phyloP scores from a whole-genome alignment of 495 filamentous ascomycete species.

The Neurospora sublineolata region DNA sequence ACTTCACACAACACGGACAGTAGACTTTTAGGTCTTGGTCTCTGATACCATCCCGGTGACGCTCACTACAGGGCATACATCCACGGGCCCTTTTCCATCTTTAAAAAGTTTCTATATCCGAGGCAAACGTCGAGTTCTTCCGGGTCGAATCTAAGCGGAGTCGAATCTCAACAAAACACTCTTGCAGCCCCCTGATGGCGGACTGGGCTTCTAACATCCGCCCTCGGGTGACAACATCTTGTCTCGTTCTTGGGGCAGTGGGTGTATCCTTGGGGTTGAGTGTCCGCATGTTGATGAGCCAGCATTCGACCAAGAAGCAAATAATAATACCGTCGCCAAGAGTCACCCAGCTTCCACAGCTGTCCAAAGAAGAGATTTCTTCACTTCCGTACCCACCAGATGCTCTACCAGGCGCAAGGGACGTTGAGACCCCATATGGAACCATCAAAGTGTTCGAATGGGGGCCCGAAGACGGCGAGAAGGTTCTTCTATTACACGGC shows the following conservation, averaged over 20 bases:
- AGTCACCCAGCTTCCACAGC: conserved; percentile 12
- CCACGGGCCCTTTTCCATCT: background rate
- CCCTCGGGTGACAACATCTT: conserved; percentile 1
- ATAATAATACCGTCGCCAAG: conserved; percentile 14
- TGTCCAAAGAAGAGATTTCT: conserved; percentile 9
- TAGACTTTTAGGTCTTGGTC: background rate
- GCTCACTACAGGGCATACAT: background rate
- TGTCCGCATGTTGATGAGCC: background rate
- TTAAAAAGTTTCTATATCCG: background rate
- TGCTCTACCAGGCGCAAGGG: conserved; percentile 59
- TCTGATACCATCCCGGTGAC: background rate
- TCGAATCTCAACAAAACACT: background rate
- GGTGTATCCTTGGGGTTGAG: conserved; percentile 10
- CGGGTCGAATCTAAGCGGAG: background rate
- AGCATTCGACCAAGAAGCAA: background rate
- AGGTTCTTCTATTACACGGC: conserved; percentile 67
- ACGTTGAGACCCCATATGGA: conserved; percentile 66
- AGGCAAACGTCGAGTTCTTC: background rate
- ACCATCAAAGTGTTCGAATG: conserved; percentile 69
- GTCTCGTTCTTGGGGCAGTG: conserved; percentile 11
- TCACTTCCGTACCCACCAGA: conserved; percentile 57
- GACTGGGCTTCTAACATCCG: conserved; percentile 3
- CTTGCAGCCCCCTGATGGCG: conserved; percentile 1
- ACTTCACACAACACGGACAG: background rate
- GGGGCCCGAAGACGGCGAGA: conserved; percentile 60